Conservation (phyloP, 2,329 filamentous ascomycete genomes). For the Fusarium beomiforme region DNA sequence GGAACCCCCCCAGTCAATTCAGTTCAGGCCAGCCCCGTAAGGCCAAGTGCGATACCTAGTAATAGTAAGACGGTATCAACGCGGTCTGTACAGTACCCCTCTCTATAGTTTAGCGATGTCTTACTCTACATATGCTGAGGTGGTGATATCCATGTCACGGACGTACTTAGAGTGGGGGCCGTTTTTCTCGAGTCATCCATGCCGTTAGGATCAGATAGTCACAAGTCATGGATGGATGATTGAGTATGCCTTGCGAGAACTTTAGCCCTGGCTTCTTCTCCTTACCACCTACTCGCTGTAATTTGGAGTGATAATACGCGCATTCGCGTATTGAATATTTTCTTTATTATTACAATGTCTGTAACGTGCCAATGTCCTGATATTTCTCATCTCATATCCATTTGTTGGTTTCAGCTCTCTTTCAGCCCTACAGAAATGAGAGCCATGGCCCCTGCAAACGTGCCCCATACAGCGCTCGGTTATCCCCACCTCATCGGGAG, state of each 20-base stretch:
- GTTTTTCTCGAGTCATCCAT: constrained; percentile 15
- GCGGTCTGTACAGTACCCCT: neutral
- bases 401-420: neutral
- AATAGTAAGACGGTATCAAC: neutral
- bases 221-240: neutral
- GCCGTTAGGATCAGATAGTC: neutral
- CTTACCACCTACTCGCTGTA: neutral
- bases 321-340: neutral
- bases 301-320: neutral
- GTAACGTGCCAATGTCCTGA: neutral
- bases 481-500: constrained; percentile 1
- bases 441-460: neutral
- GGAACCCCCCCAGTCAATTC: neutral
- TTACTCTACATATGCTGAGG: neutral
- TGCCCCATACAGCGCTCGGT: constrained; percentile 4
- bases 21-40: constrained; percentile 2
- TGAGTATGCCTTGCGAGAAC: constrained; percentile 13
- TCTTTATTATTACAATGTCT: neutral
- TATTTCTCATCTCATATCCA: neutral
- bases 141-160: neutral
- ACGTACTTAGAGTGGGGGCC: constrained; percentile 15
- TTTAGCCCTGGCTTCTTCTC: neutral
- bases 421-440: constrained; percentile 22
- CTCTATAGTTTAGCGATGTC: neutral
- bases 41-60: neutral